phyloP scores from a whole-genome alignment of 2,329 filamentous ascomycete genomes.

The Fusarium vanettenii region DNA sequence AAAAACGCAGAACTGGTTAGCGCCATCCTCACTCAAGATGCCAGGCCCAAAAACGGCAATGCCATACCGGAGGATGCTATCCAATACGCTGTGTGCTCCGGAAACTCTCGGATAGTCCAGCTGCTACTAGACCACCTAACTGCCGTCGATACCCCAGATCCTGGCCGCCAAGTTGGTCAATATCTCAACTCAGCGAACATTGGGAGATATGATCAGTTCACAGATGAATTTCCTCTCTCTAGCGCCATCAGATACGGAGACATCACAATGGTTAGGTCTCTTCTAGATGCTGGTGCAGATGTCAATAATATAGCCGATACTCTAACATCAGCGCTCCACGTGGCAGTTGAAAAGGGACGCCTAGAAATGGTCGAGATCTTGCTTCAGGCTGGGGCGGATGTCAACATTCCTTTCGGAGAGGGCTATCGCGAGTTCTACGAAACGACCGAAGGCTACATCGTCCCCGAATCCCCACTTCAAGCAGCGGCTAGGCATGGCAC shows the following conservation, averaged over 20 bases:
- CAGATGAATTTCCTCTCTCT: background rate
- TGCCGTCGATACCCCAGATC: background rate
- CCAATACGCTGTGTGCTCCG: background rate
- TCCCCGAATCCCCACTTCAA: background rate
- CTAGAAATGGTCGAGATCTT: background rate
- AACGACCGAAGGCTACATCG: rapidly evolving
- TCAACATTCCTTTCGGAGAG: background rate
- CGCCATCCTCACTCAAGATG: background rate
- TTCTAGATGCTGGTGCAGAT: background rate
- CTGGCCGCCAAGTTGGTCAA: background rate
- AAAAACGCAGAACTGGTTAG: background rate
- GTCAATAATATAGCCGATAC: background rate
- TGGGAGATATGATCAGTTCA: background rate
- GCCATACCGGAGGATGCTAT: background rate
- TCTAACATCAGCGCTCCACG: background rate
- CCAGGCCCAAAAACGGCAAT: background rate
- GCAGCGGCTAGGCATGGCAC: background rate
- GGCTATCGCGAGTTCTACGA: background rate
- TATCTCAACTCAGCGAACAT: background rate
- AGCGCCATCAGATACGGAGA: background rate
- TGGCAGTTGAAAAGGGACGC: background rate
- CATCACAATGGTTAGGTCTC: background rate
- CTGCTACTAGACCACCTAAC: background rate
- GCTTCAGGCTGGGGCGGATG: background rate
- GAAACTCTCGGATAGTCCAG: background rate